phyloP scores from a whole-genome alignment of 2,329 filamentous ascomycete genomes.

The Aspergillus spinulosporus region DNA sequence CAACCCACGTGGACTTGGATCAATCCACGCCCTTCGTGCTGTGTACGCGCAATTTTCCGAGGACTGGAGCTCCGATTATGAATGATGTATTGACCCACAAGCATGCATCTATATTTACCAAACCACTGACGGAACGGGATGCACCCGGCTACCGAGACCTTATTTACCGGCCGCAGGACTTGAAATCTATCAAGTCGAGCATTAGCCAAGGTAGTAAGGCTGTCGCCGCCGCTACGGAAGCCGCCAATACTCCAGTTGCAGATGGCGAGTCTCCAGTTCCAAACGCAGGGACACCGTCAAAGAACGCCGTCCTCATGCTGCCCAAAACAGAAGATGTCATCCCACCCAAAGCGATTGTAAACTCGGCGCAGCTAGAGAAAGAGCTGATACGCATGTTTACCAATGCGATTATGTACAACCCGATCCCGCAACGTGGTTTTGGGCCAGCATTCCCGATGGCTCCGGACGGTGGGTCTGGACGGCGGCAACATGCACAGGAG shows the following conservation, averaged over 20 bases:
- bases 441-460: slow-evolving; percentile 60
- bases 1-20: slow-evolving; percentile 31
- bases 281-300: slow-evolving; percentile 36
- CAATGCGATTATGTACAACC: slow-evolving; percentile 98
- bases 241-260: slow-evolving; percentile 66
- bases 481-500: slow-evolving; percentile 58
- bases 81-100: slow-evolving; percentile 77
- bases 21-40: slow-evolving; percentile 40
- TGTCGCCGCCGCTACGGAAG: slow-evolving; percentile 49
- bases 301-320: slow-evolving; percentile 44
- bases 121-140: slow-evolving; percentile 70
- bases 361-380: slow-evolving; percentile 86
- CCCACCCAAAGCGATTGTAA: slow-evolving; percentile 87
- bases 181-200: slow-evolving; percentile 74
- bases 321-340: slow-evolving; percentile 72
- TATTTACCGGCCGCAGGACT: slow-evolving; percentile 72
- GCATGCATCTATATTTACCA: slow-evolving; percentile 76
- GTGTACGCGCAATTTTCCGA: slow-evolving; percentile 54
- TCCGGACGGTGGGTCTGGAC: slow-evolving; percentile 42
- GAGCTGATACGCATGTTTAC: slow-evolving; percentile 96
- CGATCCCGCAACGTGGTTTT: slow-evolving; percentile 71
- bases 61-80: slow-evolving; percentile 70
- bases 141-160: slow-evolving; percentile 74
- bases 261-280: slow-evolving; percentile 55
- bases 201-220: slow-evolving; percentile 55